Conservation (phyloP, 2,329 filamentous ascomycete genomes). For the Stemphylium beticola region DNA sequence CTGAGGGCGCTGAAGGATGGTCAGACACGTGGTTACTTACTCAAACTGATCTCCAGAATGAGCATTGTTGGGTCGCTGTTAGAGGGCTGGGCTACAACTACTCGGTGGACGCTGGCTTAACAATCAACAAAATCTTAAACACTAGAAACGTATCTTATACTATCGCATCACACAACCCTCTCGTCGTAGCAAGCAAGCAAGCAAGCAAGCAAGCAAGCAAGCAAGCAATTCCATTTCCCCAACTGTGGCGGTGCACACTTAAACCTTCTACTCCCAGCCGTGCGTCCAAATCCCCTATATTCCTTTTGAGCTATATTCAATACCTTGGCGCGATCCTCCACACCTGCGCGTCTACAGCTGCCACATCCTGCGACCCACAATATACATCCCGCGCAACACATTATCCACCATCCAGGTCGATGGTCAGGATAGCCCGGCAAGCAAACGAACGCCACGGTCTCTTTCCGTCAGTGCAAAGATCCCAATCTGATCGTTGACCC, state of each 20-base stretch:
- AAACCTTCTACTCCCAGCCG: neutral
- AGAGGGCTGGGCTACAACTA: too few species aligned
- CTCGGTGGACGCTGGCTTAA: too few species aligned
- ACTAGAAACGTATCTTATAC: too few species aligned
- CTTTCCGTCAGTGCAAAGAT: neutral
- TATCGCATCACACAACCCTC: too few species aligned
- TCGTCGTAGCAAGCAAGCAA: too few species aligned
- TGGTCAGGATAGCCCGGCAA: conserved; percentile 7
- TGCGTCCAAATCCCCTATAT: neutral
- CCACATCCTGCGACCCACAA: conserved; percentile 3
- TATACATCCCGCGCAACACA: conserved; percentile 1
- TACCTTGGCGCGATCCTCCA: neutral
- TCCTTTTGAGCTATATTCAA: conserved; percentile 4
- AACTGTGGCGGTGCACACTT: conserved; percentile 16
- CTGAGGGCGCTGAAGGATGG: conserved; percentile 14
- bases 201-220: too few species aligned
- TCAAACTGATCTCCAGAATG: too few species aligned
- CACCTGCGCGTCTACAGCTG: neutral
- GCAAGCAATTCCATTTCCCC: neutral
- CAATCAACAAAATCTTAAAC: too few species aligned
- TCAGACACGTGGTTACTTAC: too few species aligned
- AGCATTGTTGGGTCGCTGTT: too few species aligned
- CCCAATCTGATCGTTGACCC: neutral
- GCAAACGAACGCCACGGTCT: neutral
- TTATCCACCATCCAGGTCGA: conserved; percentile 3